A percentile compares a stretch with the other conserved stretches of the same genome.
phyloP scores from a whole-genome alignment of 2,329 filamentous ascomycete species.

The Nothomitra cinnamomea region DNA sequence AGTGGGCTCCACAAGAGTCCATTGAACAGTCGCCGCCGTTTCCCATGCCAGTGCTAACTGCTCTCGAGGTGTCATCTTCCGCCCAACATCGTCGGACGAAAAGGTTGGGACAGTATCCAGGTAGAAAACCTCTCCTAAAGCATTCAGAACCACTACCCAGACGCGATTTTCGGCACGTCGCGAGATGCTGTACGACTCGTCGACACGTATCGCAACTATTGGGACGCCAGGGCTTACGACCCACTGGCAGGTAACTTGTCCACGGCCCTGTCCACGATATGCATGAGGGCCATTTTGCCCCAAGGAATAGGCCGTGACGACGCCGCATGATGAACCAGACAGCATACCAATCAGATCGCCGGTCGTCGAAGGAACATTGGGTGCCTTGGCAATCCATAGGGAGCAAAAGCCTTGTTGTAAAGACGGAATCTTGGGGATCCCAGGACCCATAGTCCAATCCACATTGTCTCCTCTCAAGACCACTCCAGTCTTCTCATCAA shows the following conservation, averaged over 20 bases:
- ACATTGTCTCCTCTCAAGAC: slow-evolving; percentile 49
- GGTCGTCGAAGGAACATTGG: slow-evolving; percentile 51
- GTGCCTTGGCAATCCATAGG: slow-evolving; percentile 81
- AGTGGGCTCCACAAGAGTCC: slow-evolving; percentile 66
- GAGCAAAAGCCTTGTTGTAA: slow-evolving; percentile 55
- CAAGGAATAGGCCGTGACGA: slow-evolving; percentile 68
- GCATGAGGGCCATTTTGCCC: slow-evolving; percentile 43
- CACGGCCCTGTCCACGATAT: slow-evolving; percentile 39
- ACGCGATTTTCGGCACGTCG: slow-evolving; percentile 54
- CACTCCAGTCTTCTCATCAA: slow-evolving; percentile 57
- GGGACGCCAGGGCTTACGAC: slow-evolving; percentile 83
- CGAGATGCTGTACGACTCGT: slow-evolving; percentile 61
- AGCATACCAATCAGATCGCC: slow-evolving; percentile 68
- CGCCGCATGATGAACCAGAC: slow-evolving; percentile 65
- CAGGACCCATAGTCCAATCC: slow-evolving; percentile 44
- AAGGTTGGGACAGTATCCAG: slow-evolving; percentile 51
- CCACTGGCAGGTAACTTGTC: slow-evolving; percentile 78
- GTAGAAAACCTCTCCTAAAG: slow-evolving; percentile 81
- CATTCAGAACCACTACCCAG: slow-evolving; percentile 90
- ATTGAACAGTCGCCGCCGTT: slow-evolving; percentile 60
- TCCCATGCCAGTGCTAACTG: slow-evolving; percentile 57
- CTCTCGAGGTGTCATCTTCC: slow-evolving; percentile 31
- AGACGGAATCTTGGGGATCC: slow-evolving; percentile 60
- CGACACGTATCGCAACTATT: slow-evolving; percentile 66
- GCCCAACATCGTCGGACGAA: slow-evolving; percentile 30